A percentile compares a stretch with the other conserved stretches of the same genome.
phyloP scores from a whole-genome alignment of 768 basidiomycete species.

The Suillus decipiens region DNA sequence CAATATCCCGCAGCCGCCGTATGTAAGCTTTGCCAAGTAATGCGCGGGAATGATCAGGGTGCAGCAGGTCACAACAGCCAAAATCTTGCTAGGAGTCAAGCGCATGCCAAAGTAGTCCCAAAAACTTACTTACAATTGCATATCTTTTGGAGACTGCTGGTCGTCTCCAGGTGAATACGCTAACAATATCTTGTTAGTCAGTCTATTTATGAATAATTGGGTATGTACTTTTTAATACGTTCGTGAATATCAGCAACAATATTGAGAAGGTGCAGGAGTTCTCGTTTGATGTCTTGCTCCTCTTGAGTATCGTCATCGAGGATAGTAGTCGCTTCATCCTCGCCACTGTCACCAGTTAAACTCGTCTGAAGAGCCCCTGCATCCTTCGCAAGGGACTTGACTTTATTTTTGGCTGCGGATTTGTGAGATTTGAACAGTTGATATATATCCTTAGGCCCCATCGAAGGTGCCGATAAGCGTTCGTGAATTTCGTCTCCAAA shows the following conservation, averaged over 20 bases:
- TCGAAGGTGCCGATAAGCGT: slow-evolving; percentile 46
- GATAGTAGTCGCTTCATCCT: slow-evolving; percentile 23
- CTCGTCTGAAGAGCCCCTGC: slow-evolving; percentile 3
- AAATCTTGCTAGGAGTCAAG: slow-evolving; percentile 29
- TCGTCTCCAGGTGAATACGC: slow-evolving; percentile 69
- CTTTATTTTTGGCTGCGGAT: slow-evolving; percentile 36
- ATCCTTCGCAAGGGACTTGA: slow-evolving; percentile 25
- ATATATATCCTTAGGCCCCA: slow-evolving; percentile 57
- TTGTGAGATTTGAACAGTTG: slow-evolving; percentile 47
- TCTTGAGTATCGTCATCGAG: slow-evolving; percentile 40
- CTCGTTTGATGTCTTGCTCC: slow-evolving; percentile 44
- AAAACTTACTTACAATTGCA: slow-evolving; percentile 39
- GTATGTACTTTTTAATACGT: slow-evolving; percentile 58
- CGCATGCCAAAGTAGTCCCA: slow-evolving; percentile 5
- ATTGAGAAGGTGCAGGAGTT: slow-evolving; percentile 41
- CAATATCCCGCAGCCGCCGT: slow-evolving; percentile 47
- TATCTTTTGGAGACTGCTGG: slow-evolving; percentile 53
- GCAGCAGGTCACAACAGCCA: slow-evolving; percentile 40
- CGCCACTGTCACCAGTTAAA: not conserved
- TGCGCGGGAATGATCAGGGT: slow-evolving; percentile 48
- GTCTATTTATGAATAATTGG: not conserved
- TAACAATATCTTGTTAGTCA: slow-evolving; percentile 23
- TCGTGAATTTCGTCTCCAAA: slow-evolving; percentile 52
- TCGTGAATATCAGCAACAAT: slow-evolving; percentile 64
- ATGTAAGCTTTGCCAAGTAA: slow-evolving; percentile 49